Evolutionary conservation across 208 protist genomes (phyloP).

Genomic region (Leishmania tropica): DNA sequence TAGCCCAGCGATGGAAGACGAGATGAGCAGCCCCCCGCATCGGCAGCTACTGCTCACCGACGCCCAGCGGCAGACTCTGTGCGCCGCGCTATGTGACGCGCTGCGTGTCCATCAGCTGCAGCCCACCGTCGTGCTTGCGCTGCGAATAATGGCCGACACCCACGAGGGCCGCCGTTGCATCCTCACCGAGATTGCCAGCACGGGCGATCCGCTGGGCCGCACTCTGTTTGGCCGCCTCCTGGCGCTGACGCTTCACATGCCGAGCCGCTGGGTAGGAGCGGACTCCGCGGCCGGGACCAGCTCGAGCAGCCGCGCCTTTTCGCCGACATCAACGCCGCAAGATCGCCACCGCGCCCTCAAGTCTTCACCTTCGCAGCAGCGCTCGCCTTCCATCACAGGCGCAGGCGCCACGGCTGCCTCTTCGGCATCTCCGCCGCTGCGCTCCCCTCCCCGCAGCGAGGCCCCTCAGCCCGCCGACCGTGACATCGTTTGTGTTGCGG

Average conservation of each 20-base stretch:
- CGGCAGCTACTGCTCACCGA: not conserved
- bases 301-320: not conserved
- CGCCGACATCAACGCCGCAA: slow-evolving; percentile 6
- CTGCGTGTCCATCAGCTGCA: slow-evolving; percentile 40
- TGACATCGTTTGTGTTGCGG: slow-evolving; percentile 9
- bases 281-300: not conserved
- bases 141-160: slow-evolving; percentile 36
- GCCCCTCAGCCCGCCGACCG: not conserved
- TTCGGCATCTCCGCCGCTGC: not conserved
- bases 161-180: slow-evolving; percentile 54
- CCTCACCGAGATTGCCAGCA: slow-evolving; percentile 53
- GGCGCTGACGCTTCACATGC: slow-evolving; percentile 49
- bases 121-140: slow-evolving; percentile 36
- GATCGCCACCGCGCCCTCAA: slow-evolving; percentile 6
- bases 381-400: not conserved
- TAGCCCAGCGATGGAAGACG: not conserved
- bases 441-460: not conserved
- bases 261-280: slow-evolving; percentile 11
- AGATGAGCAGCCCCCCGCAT: not conserved
- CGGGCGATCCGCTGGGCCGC: slow-evolving; percentile 58
- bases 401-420: not conserved
- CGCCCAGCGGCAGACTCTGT: slow-evolving; percentile 32
- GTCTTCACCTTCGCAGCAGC: not conserved
- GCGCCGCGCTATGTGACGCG: slow-evolving; percentile 38
- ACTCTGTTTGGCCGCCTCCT: slow-evolving; percentile 75